A percentile compares a stretch with the other conserved stretches of the same genome.
Conservation (phyloP, 2,329 filamentous ascomycete genomes). For the Mollisiaceae sp. region DNA sequence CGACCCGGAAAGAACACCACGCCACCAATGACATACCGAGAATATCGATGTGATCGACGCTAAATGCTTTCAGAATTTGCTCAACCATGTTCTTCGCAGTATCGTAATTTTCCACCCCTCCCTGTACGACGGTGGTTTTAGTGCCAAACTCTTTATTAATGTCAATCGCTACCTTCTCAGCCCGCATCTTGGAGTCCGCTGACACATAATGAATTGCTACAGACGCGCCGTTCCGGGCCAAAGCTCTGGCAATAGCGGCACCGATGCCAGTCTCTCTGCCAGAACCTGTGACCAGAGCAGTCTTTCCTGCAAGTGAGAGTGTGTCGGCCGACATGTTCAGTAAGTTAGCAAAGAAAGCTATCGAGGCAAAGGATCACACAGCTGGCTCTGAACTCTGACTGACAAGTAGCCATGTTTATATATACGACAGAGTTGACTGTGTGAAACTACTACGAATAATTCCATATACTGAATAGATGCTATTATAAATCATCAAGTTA, state of each 20-base stretch:
- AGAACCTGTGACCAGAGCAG: slow-evolving; percentile 53
- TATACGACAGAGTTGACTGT: not conserved
- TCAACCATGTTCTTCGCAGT: too few relatives aligned
- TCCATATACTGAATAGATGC: too few relatives aligned
- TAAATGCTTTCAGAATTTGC: too few relatives aligned
- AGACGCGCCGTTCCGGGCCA: slow-evolving; percentile 3
- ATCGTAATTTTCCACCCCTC: too few relatives aligned
- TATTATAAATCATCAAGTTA: too few relatives aligned
- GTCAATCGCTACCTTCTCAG: not conserved
- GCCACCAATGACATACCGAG: too few relatives aligned
- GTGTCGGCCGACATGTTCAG: slow-evolving; percentile 37
- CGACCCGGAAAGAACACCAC: too few relatives aligned
- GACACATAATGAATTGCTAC: slow-evolving; percentile 5
- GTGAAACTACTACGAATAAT: not conserved
- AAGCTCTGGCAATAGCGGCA: slow-evolving; percentile 58
- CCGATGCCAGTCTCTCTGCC: slow-evolving; percentile 67
- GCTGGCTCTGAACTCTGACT: not conserved
- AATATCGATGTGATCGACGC: too few relatives aligned
- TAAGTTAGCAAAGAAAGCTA: not conserved
- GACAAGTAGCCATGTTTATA: too few relatives aligned
- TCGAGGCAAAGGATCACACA: not conserved
- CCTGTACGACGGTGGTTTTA: too few relatives aligned
- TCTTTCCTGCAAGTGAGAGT: slow-evolving; percentile 48
- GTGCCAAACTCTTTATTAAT: too few relatives aligned
- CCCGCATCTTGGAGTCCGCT: not conserved